phyloP scores from a whole-genome alignment of 164 flowering plant genomes.

The Piper longum region DNA sequence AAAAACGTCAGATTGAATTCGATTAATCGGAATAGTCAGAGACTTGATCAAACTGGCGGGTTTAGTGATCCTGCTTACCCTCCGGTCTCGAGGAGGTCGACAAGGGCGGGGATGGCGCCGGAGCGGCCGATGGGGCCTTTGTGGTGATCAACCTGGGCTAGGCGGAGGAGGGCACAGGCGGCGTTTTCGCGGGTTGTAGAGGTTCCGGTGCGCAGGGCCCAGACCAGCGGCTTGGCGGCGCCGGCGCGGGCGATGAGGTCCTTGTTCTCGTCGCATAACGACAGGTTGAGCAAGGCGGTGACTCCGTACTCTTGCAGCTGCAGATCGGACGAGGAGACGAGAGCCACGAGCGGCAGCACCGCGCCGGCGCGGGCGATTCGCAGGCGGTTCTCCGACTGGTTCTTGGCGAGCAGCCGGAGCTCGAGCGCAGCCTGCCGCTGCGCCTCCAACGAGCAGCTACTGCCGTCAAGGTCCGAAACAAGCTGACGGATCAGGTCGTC shows the following conservation, averaged over 20 bases:
- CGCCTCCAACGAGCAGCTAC: constrained; percentile 29
- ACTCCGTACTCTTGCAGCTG: constrained; percentile 71
- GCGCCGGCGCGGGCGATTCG: constrained; percentile 65
- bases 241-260: constrained; percentile 46
- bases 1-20: too few species aligned
- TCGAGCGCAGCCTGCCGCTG: constrained; percentile 65
- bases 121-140: constrained; percentile 62
- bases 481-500: constrained; percentile 48
- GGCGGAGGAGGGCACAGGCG: constrained; percentile 75
- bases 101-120: constrained; percentile 71
- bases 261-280: constrained; percentile 71
- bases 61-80: constrained; percentile 5
- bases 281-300: constrained; percentile 66
- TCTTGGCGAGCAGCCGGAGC: constrained; percentile 65
- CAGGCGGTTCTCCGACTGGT: constrained; percentile 57
- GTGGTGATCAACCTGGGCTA: constrained; percentile 54
- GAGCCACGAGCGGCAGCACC: constrained; percentile 41
- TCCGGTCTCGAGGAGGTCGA: constrained; percentile 47
- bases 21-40: not conserved
- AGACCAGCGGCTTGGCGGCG: constrained; percentile 58
- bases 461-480: constrained; percentile 41
- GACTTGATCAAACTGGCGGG: not conserved
- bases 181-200: constrained; percentile 72
- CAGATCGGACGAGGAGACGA: constrained; percentile 41
- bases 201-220: constrained; percentile 50